A percentile compares a stretch with the other conserved stretches of the same genome.
Conservation (phyloP, 371 early-diverging fungal genomes). For the Mycotypha africana region DNA sequence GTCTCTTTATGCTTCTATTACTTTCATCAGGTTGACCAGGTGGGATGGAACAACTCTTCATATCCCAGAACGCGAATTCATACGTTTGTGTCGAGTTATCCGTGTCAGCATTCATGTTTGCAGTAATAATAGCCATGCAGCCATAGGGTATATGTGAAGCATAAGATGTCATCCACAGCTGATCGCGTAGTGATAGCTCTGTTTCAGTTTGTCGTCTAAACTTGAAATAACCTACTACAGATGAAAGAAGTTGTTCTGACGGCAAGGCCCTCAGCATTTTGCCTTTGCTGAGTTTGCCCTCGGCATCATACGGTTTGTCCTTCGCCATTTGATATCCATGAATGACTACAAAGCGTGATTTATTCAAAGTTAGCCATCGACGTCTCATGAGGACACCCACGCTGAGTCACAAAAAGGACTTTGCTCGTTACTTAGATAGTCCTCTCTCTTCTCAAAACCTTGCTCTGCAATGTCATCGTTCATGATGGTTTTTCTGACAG, state of each 20-base stretch:
- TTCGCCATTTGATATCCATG: slow-evolving; percentile 16
- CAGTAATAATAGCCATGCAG: slow-evolving; percentile 14
- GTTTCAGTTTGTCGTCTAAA: slow-evolving; percentile 10
- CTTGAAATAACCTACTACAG: slow-evolving; percentile 17
- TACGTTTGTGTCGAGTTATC: slow-evolving; percentile 15
- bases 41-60: too few relatives aligned
- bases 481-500: slow-evolving; percentile 5
- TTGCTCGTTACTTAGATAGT: slow-evolving; percentile 13
- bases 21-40: too few relatives aligned
- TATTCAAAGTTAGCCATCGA: background rate
- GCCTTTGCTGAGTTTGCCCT: too few relatives aligned
- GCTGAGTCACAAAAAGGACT: too few relatives aligned
- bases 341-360: slow-evolving; percentile 9
- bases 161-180: slow-evolving; percentile 10
- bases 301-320: slow-evolving; percentile 12
- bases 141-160: slow-evolving; percentile 9
- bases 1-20: background rate
- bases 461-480: slow-evolving; percentile 15
- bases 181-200: slow-evolving; percentile 8
- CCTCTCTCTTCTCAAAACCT: slow-evolving; percentile 10
- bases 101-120: background rate
- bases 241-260: background rate
- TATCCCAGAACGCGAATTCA: slow-evolving; percentile 20
- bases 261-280: background rate
- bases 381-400: too few relatives aligned